Conservation (phyloP, 2,329 filamentous ascomycete species). For the Diplodia mutila region DNA sequence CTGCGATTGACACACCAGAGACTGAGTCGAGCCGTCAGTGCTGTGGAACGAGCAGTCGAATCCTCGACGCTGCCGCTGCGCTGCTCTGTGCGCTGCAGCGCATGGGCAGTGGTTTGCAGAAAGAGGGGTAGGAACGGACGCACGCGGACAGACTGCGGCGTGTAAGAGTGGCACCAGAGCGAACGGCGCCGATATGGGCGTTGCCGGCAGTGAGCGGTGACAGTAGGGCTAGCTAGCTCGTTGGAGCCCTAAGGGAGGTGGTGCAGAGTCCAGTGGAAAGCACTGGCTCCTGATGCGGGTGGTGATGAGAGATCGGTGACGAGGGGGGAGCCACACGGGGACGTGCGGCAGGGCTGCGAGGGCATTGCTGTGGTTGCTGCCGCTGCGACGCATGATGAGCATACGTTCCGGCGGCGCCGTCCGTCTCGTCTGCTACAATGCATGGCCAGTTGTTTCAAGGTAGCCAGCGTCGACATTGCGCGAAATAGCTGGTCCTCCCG, state of each 20-base stretch:
- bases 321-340: conserved; percentile 12
- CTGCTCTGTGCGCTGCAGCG: conserved; percentile 11
- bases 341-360: neutral
- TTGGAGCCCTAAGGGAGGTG: conserved; percentile 13
- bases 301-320: conserved; percentile 13
- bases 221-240: conserved; percentile 5
- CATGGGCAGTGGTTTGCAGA: neutral
- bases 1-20: conserved; percentile 7
- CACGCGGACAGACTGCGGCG: conserved; percentile 5
- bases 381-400: neutral
- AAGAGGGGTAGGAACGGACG: conserved; percentile 12
- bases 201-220: conserved; percentile 1
- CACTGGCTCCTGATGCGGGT: neutral
- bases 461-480: conserved; percentile 1
- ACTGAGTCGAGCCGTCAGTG: conserved; percentile 9
- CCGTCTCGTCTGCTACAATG: neutral
- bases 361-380: neutral
- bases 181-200: conserved; percentile 6
- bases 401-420: neutral
- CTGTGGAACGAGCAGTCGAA: conserved; percentile 9
- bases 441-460: conserved; percentile 15
- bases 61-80: neutral
- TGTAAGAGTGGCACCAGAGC: conserved; percentile 2
- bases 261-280: neutral
- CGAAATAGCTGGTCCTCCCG: neutral